These are phyloP conservation scores for Elasticomyces elasticus DNA, from an alignment of 495 filamentous ascomycete genomes.

Conservation along the genomic window DNA sequence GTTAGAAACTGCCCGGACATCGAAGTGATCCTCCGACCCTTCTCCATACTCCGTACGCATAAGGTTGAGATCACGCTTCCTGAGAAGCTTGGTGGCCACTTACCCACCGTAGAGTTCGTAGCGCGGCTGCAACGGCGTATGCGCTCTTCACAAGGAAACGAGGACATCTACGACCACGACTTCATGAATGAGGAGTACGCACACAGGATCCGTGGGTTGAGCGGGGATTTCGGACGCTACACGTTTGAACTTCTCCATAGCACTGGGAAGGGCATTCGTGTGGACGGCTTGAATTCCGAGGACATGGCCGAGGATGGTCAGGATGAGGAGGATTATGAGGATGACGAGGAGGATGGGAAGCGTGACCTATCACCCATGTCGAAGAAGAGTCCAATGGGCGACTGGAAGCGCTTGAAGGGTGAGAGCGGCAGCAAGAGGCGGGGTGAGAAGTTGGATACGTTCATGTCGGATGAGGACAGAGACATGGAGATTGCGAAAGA, in stretches of 20 bases:
- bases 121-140: background rate
- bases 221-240: background rate
- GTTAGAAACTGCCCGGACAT: conserved; percentile 10
- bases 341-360: background rate
- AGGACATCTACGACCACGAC: background rate
- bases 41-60: conserved; percentile 9
- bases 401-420: background rate
- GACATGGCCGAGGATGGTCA: background rate
- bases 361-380: background rate
- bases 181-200: background rate
- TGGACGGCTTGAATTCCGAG: background rate
- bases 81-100: background rate
- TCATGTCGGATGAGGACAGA: background rate
- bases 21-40: conserved; percentile 16
- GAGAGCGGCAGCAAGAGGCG: background rate
- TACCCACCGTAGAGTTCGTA: background rate
- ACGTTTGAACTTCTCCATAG: background rate
- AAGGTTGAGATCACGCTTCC: conserved; percentile 8
- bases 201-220: background rate
- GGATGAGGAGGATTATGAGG: too few species aligned
- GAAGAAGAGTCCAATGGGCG: background rate
- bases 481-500: too few species aligned
- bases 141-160: background rate
- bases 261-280: background rate
- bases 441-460: background rate